Conservation (phyloP, 768 basidiomycete genomes). For the Boletus huronensis region DNA sequence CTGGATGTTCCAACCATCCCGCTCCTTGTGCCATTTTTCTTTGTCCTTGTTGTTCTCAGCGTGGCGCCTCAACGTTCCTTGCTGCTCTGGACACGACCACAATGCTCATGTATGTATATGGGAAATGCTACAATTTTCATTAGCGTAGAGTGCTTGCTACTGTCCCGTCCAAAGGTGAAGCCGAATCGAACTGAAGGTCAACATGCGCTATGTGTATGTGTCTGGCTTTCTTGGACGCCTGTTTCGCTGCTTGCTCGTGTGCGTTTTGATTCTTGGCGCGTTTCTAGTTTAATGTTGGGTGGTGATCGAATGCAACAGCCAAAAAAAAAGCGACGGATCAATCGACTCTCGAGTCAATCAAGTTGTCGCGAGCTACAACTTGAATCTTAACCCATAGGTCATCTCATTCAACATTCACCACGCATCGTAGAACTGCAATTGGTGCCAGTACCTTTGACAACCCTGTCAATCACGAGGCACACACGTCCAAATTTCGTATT, state of each 20-base stretch:
- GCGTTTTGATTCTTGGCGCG: background rate
- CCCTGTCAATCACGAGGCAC: background rate
- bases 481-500: too few species aligned
- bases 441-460: too few species aligned
- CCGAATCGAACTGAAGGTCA: background rate
- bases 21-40: too few species aligned
- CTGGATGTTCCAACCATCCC: background rate
- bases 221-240: background rate
- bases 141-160: background rate
- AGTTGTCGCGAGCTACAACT: background rate
- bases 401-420: background rate
- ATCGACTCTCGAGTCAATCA: too few species aligned
- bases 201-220: background rate
- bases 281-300: background rate
- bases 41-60: too few species aligned
- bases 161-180: background rate
- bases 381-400: background rate
- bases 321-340: background rate
- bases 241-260: background rate
- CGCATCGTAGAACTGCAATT: too few species aligned
- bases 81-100: background rate
- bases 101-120: background rate
- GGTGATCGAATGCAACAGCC: background rate
- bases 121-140: background rate
- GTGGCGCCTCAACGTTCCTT: too few species aligned